Evolutionary conservation across 805 yeast genomes (phyloP).

Genomic region (Metschnikowia shivogae): DNA sequence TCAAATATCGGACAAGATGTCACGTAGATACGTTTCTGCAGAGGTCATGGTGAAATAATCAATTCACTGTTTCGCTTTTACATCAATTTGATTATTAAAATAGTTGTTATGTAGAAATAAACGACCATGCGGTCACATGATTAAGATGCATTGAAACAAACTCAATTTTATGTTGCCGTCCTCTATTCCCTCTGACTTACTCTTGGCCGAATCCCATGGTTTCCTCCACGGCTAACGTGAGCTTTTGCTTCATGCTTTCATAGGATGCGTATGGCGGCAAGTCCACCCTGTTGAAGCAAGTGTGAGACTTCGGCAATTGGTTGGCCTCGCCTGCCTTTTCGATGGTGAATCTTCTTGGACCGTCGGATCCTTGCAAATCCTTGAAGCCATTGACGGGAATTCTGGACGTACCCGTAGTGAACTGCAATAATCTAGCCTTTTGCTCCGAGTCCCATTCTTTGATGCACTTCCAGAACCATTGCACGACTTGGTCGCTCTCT

Average conservation of each 20-base stretch:
- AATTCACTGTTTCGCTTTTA: background rate
- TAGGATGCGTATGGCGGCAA: constrained; percentile 88
- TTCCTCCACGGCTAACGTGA: constrained; percentile 95
- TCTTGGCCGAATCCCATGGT: constrained; percentile 99
- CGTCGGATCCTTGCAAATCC: constrained; percentile 97
- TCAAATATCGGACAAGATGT: background rate
- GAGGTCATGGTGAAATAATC: too few species aligned
- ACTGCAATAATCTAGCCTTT: constrained; percentile 90
- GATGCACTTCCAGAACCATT: constrained; percentile 98
- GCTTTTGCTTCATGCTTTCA: constrained; percentile 81
- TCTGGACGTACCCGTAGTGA: constrained; percentile 98
- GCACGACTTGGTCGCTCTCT: constrained; percentile 92
- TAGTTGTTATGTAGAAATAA: constrained; percentile 5
- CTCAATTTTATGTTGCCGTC: background rate
- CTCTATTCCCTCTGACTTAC: constrained; percentile 28
- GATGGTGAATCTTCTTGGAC: constrained; percentile 97
- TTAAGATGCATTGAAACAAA: constrained; percentile 2
- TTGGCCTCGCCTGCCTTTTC: constrained; percentile 95
- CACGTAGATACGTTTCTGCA: background rate
- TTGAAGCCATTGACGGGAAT: constrained; percentile 99
- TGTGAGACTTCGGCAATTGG: constrained; percentile 95
- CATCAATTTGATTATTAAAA: background rate
- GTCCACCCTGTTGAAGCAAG: constrained; percentile 98
- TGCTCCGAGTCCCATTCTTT: constrained; percentile 95
- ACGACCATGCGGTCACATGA: constrained; percentile 3